These are phyloP conservation scores for Boletus pseudo-olivaceus DNA, from an alignment of 768 basidiomycete genomes.

Conservation along the genomic window DNA sequence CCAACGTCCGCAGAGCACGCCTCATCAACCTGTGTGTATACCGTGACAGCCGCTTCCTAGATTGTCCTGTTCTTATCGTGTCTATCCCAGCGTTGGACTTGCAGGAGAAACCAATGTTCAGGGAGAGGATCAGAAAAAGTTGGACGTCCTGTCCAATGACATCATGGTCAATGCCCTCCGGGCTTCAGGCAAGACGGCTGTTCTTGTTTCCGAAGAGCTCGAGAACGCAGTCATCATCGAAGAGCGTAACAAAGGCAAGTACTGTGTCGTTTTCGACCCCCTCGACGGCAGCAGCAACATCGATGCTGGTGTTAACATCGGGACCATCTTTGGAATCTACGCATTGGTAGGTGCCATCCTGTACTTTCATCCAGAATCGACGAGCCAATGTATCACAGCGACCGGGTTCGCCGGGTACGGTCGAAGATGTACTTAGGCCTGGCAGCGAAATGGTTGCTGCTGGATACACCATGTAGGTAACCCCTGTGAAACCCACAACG, in stretches of 20 bases:
- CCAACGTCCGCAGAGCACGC: constrained; percentile 94
- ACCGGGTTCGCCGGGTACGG: constrained; percentile 71
- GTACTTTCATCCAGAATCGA: background rate
- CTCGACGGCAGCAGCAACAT: constrained; percentile 96
- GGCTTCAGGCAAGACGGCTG: constrained; percentile 94
- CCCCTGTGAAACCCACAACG: background rate
- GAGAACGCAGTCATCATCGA: constrained; percentile 92
- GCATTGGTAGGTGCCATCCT: constrained; percentile 60
- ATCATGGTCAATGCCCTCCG: constrained; percentile 98
- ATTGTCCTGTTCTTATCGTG: background rate
- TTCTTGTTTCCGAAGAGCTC: constrained; percentile 94
- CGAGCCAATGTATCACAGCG: constrained; percentile 39
- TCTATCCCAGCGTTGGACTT: constrained; percentile 74
- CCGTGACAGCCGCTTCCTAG: background rate
- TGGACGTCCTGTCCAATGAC: constrained; percentile 96
- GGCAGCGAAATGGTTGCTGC: constrained; percentile 97
- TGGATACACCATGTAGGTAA: constrained; percentile 90
- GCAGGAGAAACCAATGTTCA: constrained; percentile 97
- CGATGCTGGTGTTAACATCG: constrained; percentile 97
- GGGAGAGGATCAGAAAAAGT: constrained; percentile 99
- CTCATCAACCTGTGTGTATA: constrained; percentile 88
- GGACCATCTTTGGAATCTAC: constrained; percentile 97
- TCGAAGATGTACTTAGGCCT: constrained; percentile 88
- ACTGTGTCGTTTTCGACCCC: constrained; percentile 98
- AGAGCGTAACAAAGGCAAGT: constrained; percentile 73